Evolutionary conservation across 169 alveolate genomes (phyloP).

Genomic region (Plasmodium berghei): DNA sequence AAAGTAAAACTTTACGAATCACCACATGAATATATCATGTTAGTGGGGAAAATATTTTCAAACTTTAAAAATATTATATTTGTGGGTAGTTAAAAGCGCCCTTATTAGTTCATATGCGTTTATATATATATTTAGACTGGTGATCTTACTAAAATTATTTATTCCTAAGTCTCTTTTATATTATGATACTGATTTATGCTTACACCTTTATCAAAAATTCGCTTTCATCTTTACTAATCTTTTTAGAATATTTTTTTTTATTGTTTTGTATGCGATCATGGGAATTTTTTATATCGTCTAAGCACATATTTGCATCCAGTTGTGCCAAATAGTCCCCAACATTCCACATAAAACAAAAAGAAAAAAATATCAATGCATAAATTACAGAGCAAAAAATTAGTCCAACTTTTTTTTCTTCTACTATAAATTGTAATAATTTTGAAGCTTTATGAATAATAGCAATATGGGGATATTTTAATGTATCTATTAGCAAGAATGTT

Average conservation of each 20-base stretch:
- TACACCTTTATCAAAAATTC: constrained; percentile 58
- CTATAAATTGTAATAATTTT: constrained; percentile 48
- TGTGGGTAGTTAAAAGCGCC: no score
- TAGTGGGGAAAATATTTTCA: no score
- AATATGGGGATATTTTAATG: constrained; percentile 55
- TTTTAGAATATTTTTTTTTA: constrained; percentile 14
- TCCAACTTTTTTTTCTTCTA: constrained; percentile 50
- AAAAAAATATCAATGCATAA: constrained; percentile 63
- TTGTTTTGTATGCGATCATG: constrained; percentile 55
- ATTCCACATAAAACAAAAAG: constrained; percentile 76
- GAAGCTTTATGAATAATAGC: constrained; percentile 73
- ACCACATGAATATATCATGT: no score
- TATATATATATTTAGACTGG: constrained; percentile 1
- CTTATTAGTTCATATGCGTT: neutral
- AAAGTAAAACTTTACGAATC: no score
- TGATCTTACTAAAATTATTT: no score
- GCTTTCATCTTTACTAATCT: constrained; percentile 11
- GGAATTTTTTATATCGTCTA: constrained; percentile 50
- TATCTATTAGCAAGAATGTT: constrained; percentile 62
- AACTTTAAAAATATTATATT: no score
- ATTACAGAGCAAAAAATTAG: constrained; percentile 42
- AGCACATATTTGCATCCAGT: constrained; percentile 56
- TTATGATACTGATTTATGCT: no score
- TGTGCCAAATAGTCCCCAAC: constrained; percentile 71
- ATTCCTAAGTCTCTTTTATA: no score